Conservation (phyloP, 176 grass and related monocot genomes). For the Hordeum vulgare region DNA sequence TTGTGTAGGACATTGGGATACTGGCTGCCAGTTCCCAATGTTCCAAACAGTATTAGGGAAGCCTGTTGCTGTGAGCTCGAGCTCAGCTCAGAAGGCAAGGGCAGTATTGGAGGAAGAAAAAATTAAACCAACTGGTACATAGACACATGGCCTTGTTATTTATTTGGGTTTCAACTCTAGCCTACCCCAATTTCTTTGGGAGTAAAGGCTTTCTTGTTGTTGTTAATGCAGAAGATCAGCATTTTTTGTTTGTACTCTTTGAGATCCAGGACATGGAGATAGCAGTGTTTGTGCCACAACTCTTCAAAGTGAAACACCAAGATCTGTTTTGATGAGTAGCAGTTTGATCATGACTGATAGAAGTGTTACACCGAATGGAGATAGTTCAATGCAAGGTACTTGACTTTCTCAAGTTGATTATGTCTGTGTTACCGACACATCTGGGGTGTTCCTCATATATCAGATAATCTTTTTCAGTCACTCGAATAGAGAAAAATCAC, state of each 20-base stretch:
- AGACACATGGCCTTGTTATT: background rate
- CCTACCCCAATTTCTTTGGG: too few relatives aligned
- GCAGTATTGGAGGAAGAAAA: slow-evolving; percentile 28
- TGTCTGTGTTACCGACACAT: background rate
- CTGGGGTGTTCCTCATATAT: slow-evolving; percentile 5
- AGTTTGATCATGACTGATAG: slow-evolving; percentile 27
- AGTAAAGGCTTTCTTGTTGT: background rate
- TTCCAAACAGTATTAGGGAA: slow-evolving; percentile 61
- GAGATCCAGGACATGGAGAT: slow-evolving; percentile 27
- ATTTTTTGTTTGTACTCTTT: slow-evolving; percentile 14
- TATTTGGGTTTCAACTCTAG: background rate
- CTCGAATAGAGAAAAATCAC: slow-evolving; percentile 23
- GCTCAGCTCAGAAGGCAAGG: slow-evolving; percentile 57
- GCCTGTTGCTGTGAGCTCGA: slow-evolving; percentile 33
- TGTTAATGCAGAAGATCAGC: slow-evolving; percentile 14
- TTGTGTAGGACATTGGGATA: slow-evolving; percentile 25
- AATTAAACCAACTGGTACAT: slow-evolving; percentile 22
- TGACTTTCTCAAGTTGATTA: slow-evolving; percentile 7
- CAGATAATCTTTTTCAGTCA: background rate
- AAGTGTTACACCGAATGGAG: slow-evolving; percentile 31
- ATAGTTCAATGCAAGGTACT: slow-evolving; percentile 25
- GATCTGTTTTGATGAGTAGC: slow-evolving; percentile 36
- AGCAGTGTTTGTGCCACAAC: background rate
- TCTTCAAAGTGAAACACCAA: slow-evolving; percentile 52
- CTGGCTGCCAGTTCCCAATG: slow-evolving; percentile 34